Conservation (phyloP, 73 alveolate genomes). For the Paramecium octaurelia region DNA sequence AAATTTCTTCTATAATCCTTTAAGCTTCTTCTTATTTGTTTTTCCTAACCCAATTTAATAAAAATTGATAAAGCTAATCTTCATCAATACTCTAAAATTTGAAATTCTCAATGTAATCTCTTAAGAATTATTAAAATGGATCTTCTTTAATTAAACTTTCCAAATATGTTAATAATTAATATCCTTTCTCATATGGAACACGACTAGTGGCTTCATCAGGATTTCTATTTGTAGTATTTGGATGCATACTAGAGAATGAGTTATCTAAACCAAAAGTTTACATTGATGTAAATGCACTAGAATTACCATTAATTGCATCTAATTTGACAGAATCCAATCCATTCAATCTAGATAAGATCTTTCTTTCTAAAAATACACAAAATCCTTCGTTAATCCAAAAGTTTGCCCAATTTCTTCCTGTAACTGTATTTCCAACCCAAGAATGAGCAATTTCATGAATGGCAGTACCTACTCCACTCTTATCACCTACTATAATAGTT, state of each 20-base stretch:
- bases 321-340: slow-evolving; percentile 64
- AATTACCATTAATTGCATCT: not conserved
- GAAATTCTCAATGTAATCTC: slow-evolving; percentile 63
- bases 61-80: slow-evolving; percentile 54
- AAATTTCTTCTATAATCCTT: slow-evolving; percentile 62
- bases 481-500: slow-evolving; percentile 95
- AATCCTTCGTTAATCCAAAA: slow-evolving; percentile 98
- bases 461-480: slow-evolving; percentile 82
- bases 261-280: slow-evolving; percentile 73
- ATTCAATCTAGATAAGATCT: slow-evolving; percentile 64
- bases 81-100: slow-evolving; percentile 54
- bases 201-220: slow-evolving; percentile 75
- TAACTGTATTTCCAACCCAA: slow-evolving; percentile 98
- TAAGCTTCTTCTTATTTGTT: too few relatives aligned
- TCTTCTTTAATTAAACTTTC: slow-evolving; percentile 62
- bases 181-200: slow-evolving; percentile 90
- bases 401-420: slow-evolving; percentile 93
- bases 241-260: slow-evolving; percentile 71
- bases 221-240: slow-evolving; percentile 63
- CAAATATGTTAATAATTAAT: slow-evolving; percentile 69
- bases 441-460: slow-evolving; percentile 98
- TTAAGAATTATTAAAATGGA: slow-evolving; percentile 60
- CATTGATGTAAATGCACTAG: slow-evolving; percentile 64
- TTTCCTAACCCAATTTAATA: not conserved
- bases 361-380: slow-evolving; percentile 86